Percentiles rank a stretch among this genome's conserved stretches.
Conservation (phyloP, 805 yeast genomes). For the Grigorovia transvaalensis region DNA sequence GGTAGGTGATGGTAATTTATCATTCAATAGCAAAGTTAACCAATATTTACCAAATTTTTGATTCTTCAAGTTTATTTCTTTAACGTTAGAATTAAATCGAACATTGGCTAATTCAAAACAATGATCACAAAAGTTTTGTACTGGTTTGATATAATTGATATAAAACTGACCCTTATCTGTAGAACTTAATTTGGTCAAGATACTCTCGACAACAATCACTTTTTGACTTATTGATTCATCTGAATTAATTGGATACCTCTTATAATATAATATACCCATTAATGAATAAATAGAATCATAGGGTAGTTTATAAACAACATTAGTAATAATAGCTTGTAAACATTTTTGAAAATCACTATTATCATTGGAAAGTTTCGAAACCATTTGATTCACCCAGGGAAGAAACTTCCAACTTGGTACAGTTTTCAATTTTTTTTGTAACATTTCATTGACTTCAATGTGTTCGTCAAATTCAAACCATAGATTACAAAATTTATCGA, state of each 20-base stretch:
- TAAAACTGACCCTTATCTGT: constrained; percentile 20
- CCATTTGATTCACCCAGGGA: constrained; percentile 75
- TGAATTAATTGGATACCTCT: constrained; percentile 20
- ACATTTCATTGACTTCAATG: constrained; percentile 34
- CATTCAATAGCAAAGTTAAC: constrained; percentile 37
- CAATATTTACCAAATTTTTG: constrained; percentile 45
- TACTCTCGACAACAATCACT: constrained; percentile 40
- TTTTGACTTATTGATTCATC: constrained; percentile 36
- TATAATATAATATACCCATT: constrained; percentile 45
- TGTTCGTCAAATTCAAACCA: constrained; percentile 61
- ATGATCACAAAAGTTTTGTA: constrained; percentile 42
- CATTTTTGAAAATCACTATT: constrained; percentile 43
- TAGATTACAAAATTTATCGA: constrained; percentile 70
- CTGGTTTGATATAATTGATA: constrained; percentile 30
- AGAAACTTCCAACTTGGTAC: constrained; percentile 56
- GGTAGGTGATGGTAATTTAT: constrained; percentile 61
- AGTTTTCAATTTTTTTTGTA: constrained; percentile 29
- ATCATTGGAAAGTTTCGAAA: constrained; percentile 54
- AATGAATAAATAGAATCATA: constrained; percentile 59
- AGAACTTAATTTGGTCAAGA: constrained; percentile 35
- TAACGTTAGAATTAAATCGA: constrained; percentile 21
- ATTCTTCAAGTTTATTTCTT: constrained; percentile 22
- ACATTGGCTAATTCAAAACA: constrained; percentile 42
- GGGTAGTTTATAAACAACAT: constrained; percentile 51
- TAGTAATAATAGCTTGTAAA: constrained; percentile 37